Evolutionary conservation across 1,139 yeast species (phyloP).

Genomic region (Magnusiomyces fungicola): DNA sequence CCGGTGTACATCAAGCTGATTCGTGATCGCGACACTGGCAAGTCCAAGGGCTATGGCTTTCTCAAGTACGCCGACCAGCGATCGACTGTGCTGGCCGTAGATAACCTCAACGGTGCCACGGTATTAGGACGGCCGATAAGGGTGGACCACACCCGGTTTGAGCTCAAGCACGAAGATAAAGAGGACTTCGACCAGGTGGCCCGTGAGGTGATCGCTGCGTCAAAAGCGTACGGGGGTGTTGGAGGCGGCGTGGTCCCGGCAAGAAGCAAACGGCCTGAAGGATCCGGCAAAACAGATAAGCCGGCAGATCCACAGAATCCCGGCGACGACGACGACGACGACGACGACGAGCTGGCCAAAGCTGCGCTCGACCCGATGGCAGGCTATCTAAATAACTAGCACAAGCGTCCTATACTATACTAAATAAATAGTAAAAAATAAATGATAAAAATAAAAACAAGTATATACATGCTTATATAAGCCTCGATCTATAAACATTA

Average conservation of each 20-base stretch:
- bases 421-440: too few species aligned
- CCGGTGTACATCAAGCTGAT: conserved; percentile 71
- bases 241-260: conserved; percentile 6
- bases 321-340: conserved; percentile 15
- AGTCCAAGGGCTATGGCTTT: conserved; percentile 72
- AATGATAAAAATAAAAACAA: too few species aligned
- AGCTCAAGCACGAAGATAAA: conserved; percentile 43
- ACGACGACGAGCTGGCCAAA: conserved; percentile 15
- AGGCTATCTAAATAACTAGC: neutral
- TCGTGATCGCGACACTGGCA: conserved; percentile 63
- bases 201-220: neutral
- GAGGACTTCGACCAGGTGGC: conserved; percentile 23
- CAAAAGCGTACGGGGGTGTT: conserved; percentile 4
- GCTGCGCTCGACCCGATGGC: conserved; percentile 8
- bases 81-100: conserved; percentile 80
- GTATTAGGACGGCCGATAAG: conserved; percentile 51
- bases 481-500: too few species aligned
- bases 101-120: conserved; percentile 70
- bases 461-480: too few species aligned
- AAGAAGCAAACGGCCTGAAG: conserved; percentile 2
- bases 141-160: conserved; percentile 73
- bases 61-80: conserved; percentile 76
- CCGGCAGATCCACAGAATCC: conserved; percentile 8
- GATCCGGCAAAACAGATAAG: neutral
- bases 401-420: too few species aligned